These are phyloP conservation scores for Ceriops zippeliana DNA, from an alignment of 345 rosid species.

Conservation along the genomic window DNA sequence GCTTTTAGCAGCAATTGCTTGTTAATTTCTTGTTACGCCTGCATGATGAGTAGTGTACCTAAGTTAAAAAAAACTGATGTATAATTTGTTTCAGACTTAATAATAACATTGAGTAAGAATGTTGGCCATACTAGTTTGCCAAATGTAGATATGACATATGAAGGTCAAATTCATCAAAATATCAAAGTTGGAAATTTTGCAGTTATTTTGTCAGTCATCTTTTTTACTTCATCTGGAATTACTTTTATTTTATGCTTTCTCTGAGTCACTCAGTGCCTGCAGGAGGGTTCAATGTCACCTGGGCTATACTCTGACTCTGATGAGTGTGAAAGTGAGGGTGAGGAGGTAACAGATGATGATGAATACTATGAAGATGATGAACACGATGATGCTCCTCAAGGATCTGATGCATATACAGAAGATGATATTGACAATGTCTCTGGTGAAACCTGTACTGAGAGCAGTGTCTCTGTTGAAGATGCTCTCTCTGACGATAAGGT, in stretches of 20 bases:
- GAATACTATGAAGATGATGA: constrained; percentile 73
- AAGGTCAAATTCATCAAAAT: not conserved
- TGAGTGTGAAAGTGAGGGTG: constrained; percentile 77
- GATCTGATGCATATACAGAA: constrained; percentile 52
- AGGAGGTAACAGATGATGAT: constrained; percentile 80
- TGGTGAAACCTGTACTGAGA: constrained; percentile 42
- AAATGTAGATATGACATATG: too few relatives aligned
- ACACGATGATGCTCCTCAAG: constrained; percentile 38
- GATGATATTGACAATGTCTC: constrained; percentile 52
- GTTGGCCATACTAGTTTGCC: not conserved
- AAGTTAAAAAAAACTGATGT: not conserved
- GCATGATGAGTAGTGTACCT: not conserved
- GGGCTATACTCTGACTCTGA: constrained; percentile 80
- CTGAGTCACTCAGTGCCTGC: constrained; percentile 33
- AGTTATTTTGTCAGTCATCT: not conserved
- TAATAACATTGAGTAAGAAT: not conserved
- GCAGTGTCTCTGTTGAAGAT: constrained; percentile 40
- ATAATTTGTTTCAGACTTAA: not conserved
- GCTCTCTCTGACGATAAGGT: constrained; percentile 45
- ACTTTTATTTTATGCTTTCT: constrained; percentile 8
- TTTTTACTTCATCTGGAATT: not conserved
- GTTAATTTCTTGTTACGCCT: not conserved
- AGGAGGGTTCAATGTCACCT: constrained; percentile 76
- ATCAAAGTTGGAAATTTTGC: not conserved
- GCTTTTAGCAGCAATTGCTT: not conserved